Evolutionary conservation across 331 rosid species (phyloP).

Genomic region (Dryas integrifolia): DNA sequence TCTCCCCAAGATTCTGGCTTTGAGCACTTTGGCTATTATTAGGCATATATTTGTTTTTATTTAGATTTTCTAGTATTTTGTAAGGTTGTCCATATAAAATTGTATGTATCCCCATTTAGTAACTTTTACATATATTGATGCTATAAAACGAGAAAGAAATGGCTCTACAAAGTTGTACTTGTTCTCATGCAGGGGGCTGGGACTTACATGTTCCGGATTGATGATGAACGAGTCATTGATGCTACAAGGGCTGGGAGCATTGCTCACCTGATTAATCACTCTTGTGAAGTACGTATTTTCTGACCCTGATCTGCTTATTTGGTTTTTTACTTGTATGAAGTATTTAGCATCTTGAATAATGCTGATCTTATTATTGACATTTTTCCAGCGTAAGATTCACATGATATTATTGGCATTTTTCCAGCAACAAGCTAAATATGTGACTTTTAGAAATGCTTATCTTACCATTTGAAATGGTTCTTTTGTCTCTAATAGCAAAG

Average conservation of each 20-base stretch:
- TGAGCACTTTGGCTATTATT: background rate
- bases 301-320: slow-evolving; percentile 16
- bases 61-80: background rate
- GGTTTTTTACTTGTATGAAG: slow-evolving; percentile 17
- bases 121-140: background rate
- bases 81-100: background rate
- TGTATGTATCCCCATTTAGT: background rate
- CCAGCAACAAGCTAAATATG: background rate
- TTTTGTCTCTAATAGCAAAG: no score
- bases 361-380: no score
- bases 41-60: background rate
- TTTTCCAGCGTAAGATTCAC: background rate
- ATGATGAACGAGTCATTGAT: slow-evolving; percentile 93
- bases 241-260: slow-evolving; percentile 99
- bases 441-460: background rate
- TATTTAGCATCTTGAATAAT: background rate
- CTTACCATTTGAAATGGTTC: background rate
- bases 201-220: slow-evolving; percentile 94
- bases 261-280: slow-evolving; percentile 97
- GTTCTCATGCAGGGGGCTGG: slow-evolving; percentile 89
- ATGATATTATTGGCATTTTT: background rate
- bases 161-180: background rate
- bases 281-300: slow-evolving; percentile 76
- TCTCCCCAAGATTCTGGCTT: background rate
- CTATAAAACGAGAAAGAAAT: background rate